Evolutionary conservation across 2,329 filamentous ascomycete genomes (phyloP).

Genomic region (Talaromyces sp.): DNA sequence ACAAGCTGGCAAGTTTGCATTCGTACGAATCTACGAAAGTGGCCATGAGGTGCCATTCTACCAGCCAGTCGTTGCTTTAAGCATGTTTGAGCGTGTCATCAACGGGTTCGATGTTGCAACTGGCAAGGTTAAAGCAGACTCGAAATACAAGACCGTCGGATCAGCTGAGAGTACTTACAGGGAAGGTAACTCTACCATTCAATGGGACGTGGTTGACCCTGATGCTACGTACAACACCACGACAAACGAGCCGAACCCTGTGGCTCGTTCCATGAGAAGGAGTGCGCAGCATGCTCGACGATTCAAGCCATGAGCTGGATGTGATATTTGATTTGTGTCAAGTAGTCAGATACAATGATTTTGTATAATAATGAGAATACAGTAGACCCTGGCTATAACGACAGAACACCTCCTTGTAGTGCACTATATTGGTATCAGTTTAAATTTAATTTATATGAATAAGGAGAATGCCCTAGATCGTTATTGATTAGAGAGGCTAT

Average conservation of each 20-base stretch:
- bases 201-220: slow-evolving; percentile 42
- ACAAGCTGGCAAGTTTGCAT: slow-evolving; percentile 51
- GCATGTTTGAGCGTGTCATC: slow-evolving; percentile 55
- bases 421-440: no score
- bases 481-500: no score
- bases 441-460: no score
- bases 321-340: no score
- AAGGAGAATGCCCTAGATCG: no score
- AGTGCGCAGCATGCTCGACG: background rate
- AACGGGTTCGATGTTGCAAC: slow-evolving; percentile 56
- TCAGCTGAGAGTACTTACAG: slow-evolving; percentile 24
- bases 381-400: background rate
- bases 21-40: slow-evolving; percentile 49
- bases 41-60: slow-evolving; percentile 55
- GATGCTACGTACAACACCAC: slow-evolving; percentile 52
- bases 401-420: background rate
- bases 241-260: slow-evolving; percentile 43
- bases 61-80: slow-evolving; percentile 55
- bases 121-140: slow-evolving; percentile 40
- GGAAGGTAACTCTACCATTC: slow-evolving; percentile 38
- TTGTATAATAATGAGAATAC: background rate
- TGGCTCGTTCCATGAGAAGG: background rate
- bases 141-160: slow-evolving; percentile 50
- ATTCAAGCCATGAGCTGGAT: slow-evolving; percentile 7
- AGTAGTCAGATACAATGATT: background rate